phyloP scores from a whole-genome alignment of 805 yeast genomes.

The Ogataea haglerorum region DNA sequence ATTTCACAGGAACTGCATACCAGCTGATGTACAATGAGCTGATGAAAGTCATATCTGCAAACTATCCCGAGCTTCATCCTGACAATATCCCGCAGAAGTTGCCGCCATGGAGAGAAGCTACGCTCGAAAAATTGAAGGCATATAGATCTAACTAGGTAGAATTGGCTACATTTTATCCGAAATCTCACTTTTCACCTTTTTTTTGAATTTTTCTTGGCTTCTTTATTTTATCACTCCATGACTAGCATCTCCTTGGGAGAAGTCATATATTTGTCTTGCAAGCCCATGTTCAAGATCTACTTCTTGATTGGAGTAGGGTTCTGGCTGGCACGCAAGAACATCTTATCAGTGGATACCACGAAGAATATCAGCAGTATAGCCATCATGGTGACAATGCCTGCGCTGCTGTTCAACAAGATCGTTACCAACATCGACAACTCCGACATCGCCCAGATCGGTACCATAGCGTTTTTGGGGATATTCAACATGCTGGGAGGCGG shows the following conservation, averaged over 20 bases:
- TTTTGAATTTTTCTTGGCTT: not conserved
- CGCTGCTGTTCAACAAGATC: slow-evolving; percentile 70
- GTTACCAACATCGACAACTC: slow-evolving; percentile 61
- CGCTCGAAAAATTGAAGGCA: slow-evolving; percentile 8
- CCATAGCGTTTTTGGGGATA: slow-evolving; percentile 48
- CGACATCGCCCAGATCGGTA: slow-evolving; percentile 70
- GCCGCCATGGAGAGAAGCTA: slow-evolving; percentile 24
- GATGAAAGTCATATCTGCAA: slow-evolving; percentile 26
- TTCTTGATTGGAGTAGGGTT: slow-evolving; percentile 67
- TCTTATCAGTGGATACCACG: slow-evolving; percentile 63
- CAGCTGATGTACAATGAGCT: slow-evolving; percentile 34
- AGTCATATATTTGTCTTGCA: slow-evolving; percentile 72
- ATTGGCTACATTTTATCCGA: not conserved
- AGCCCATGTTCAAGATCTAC: slow-evolving; percentile 84
- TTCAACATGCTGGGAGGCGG: slow-evolving; percentile 46
- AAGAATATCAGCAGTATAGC: slow-evolving; percentile 68
- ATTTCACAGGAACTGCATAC: slow-evolving; percentile 38
- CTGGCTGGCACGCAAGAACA: slow-evolving; percentile 56
- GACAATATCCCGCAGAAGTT: slow-evolving; percentile 17
- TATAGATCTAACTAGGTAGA: not conserved
- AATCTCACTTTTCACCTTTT: not conserved
- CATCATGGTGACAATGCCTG: slow-evolving; percentile 68
- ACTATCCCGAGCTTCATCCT: slow-evolving; percentile 33
- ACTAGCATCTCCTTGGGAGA: slow-evolving; percentile 44
- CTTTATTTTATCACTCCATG: not conserved